A percentile compares a stretch with the other conserved stretches of the same genome.
Evolutionary conservation across 768 basidiomycete species (phyloP).

Genomic region (Glaciozyma martinii): DNA sequence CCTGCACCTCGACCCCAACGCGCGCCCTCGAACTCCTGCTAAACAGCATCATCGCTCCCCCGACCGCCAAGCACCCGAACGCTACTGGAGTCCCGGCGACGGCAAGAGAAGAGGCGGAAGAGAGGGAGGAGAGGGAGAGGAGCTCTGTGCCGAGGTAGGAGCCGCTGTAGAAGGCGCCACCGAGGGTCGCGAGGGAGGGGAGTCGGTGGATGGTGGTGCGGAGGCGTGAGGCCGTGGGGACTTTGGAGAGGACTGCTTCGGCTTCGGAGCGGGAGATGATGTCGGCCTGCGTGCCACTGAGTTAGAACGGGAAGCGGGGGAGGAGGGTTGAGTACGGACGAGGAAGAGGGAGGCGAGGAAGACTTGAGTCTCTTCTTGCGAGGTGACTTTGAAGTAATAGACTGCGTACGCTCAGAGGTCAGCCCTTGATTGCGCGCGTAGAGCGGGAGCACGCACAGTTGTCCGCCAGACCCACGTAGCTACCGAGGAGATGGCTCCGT

Average conservation of each 20-base stretch:
- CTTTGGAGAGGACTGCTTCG: background rate
- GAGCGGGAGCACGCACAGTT: background rate
- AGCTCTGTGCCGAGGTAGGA: background rate
- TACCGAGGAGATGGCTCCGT: background rate
- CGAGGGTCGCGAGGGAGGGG: slow-evolving; percentile 3
- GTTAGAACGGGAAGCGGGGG: background rate
- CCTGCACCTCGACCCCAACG: background rate
- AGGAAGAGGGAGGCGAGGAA: background rate
- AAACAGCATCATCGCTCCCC: background rate
- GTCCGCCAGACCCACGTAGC: background rate
- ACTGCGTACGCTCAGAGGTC: background rate
- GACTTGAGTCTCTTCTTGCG: background rate
- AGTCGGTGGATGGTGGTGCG: background rate
- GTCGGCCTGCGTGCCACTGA: background rate
- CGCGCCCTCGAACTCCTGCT: background rate
- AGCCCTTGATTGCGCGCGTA: background rate
- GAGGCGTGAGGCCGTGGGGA: background rate
- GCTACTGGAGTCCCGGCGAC: background rate
- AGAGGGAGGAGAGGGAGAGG: background rate
- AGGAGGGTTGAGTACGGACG: background rate
- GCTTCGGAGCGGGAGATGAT: background rate
- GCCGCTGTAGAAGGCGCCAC: background rate
- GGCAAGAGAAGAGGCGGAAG: too few species aligned
- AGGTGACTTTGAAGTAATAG: background rate
- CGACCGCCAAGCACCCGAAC: background rate